Percentiles rank a stretch among this genome's conserved stretches.
Evolutionary conservation across 768 basidiomycete genomes (phyloP).

Genomic region (Leucogyrophana mollusca): DNA sequence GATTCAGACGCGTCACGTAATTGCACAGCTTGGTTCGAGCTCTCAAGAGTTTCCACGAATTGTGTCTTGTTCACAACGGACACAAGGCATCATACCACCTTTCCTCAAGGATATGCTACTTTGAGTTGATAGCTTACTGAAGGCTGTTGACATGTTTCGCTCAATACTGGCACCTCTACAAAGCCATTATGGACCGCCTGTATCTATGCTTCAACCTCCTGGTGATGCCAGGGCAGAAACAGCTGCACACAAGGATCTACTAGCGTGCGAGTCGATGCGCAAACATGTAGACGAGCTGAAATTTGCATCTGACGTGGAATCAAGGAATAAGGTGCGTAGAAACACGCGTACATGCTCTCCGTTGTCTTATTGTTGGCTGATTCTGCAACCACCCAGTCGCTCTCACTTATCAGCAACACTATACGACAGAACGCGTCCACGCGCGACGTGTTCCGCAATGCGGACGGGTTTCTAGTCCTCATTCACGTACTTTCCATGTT

Average conservation of each 20-base stretch:
- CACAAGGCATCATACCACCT: too few relatives aligned
- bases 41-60: too few relatives aligned
- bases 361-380: neutral
- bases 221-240: too few relatives aligned
- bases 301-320: constrained; percentile 43
- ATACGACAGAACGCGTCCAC: constrained; percentile 64
- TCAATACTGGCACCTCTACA: constrained; percentile 3
- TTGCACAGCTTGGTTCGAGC: too few relatives aligned
- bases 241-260: too few relatives aligned
- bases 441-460: constrained; percentile 75
- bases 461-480: constrained; percentile 77
- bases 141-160: constrained; percentile 3
- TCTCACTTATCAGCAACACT: constrained; percentile 66
- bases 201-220: too few relatives aligned
- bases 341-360: neutral
- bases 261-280: constrained; percentile 52
- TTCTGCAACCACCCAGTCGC: constrained; percentile 41
- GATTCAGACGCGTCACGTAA: too few relatives aligned
- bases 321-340: constrained; percentile 52
- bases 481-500: constrained; percentile 71
- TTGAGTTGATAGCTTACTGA: neutral
- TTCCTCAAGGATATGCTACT: neutral
- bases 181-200: neutral
- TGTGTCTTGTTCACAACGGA: too few relatives aligned
- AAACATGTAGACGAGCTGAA: constrained; percentile 71